A percentile compares a stretch with the other conserved stretches of the same genome.
Conservation (phyloP, 73 alveolate species). For the Paramecium sonneborni region DNA sequence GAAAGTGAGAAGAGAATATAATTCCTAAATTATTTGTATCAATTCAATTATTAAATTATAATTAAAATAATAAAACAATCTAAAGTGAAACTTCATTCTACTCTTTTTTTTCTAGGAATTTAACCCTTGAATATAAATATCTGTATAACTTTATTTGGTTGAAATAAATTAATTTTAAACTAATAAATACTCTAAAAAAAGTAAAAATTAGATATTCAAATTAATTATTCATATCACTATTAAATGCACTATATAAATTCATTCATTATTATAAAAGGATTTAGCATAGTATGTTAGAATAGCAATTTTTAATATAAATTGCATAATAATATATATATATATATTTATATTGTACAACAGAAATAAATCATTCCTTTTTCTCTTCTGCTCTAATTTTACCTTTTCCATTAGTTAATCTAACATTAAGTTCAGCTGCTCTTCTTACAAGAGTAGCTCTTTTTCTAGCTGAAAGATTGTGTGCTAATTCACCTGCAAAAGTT, state of each 20-base stretch:
- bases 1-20: neutral
- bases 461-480: conserved; percentile 91
- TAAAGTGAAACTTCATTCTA: too few species aligned
- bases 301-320: neutral
- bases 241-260: too few species aligned
- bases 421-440: conserved; percentile 97
- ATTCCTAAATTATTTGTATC: neutral
- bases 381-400: conserved; percentile 87
- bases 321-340: neutral
- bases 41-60: too few species aligned
- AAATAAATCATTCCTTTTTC: conserved; percentile 48
- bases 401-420: conserved; percentile 92
- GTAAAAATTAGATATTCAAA: too few species aligned
- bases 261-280: too few species aligned
- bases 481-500: conserved; percentile 96
- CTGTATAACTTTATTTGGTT: too few species aligned
- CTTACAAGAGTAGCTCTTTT: conserved; percentile 89
- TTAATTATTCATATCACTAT: neutral
- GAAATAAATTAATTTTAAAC: too few species aligned
- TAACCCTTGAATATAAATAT: too few species aligned
- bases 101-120: too few species aligned
- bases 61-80: too few species aligned
- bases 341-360: conserved; percentile 8
- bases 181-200: too few species aligned
- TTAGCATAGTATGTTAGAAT: too few species aligned